Evolutionary conservation across 768 basidiomycete species (phyloP).

Genomic region (Myochromella boudieri): DNA sequence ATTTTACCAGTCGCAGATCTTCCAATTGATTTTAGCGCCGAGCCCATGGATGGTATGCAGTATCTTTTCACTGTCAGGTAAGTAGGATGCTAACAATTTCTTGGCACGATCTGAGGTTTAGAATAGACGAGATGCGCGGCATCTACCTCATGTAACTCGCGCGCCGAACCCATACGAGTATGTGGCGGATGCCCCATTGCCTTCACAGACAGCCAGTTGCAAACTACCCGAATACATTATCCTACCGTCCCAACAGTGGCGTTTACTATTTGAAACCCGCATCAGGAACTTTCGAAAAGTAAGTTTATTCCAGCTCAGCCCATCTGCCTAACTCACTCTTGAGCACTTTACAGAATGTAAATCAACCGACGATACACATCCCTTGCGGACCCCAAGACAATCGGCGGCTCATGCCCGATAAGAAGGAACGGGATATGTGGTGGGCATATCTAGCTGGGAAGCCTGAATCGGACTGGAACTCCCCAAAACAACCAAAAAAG

Average conservation of each 20-base stretch:
- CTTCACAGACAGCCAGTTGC: slow-evolving; percentile 18
- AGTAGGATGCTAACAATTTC: slow-evolving; percentile 12
- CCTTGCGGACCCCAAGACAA: slow-evolving; percentile 27
- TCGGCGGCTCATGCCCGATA: slow-evolving; percentile 58
- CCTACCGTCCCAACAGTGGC: slow-evolving; percentile 72
- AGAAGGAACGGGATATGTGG: slow-evolving; percentile 73
- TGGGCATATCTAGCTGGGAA: slow-evolving; percentile 75
- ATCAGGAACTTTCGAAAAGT: slow-evolving; percentile 72
- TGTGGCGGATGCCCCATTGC: slow-evolving; percentile 24
- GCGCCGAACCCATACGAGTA: slow-evolving; percentile 72
- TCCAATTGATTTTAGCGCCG: slow-evolving; percentile 63
- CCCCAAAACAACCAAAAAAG: slow-evolving; percentile 42
- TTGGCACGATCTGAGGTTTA: slow-evolving; percentile 2
- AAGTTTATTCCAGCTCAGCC: slow-evolving; percentile 11
- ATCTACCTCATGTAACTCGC: slow-evolving; percentile 63
- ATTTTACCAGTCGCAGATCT: slow-evolving; percentile 81
- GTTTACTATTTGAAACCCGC: slow-evolving; percentile 49
- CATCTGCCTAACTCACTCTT: slow-evolving; percentile 8
- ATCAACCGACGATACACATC: slow-evolving; percentile 58
- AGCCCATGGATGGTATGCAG: slow-evolving; percentile 71
- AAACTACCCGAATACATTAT: slow-evolving; percentile 26
- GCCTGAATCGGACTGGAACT: slow-evolving; percentile 69
- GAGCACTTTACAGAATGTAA: slow-evolving; percentile 65
- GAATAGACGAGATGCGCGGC: slow-evolving; percentile 67
- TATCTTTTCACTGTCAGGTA: slow-evolving; percentile 84